These are phyloP conservation scores for Candida maris DNA, from an alignment of 805 yeast genomes.

Conservation along the genomic window DNA sequence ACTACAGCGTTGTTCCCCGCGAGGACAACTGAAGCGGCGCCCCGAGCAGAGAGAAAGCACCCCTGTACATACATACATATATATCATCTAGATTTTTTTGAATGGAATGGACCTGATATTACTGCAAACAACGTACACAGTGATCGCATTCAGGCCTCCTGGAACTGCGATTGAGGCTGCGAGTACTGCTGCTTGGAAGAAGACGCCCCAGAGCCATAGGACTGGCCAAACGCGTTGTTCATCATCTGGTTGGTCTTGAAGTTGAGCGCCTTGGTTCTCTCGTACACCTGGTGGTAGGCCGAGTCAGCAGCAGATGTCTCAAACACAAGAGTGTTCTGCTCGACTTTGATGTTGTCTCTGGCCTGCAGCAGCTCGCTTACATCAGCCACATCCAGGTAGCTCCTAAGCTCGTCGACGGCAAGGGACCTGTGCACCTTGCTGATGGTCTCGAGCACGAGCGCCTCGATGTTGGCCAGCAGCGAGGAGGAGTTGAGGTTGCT, in stretches of 20 bases:
- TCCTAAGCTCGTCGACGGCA: constrained; percentile 18
- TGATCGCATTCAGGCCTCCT: not conserved
- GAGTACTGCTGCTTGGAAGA: not conserved
- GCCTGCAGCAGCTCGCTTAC: constrained; percentile 28
- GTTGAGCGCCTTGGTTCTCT: constrained; percentile 61
- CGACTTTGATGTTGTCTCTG: constrained; percentile 37
- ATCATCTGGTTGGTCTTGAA: constrained; percentile 57
- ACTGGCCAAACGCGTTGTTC: constrained; percentile 35
- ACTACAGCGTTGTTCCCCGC: constrained; percentile 33
- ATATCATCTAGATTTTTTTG: too few species aligned
- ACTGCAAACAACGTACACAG: too few species aligned
- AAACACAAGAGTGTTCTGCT: constrained; percentile 45
- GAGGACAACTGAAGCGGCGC: too few species aligned
- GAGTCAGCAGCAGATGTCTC: constrained; percentile 52
- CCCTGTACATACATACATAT: too few species aligned
- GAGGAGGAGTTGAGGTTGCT: constrained; percentile 35
- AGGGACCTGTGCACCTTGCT: constrained; percentile 25
- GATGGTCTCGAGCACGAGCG: constrained; percentile 22
- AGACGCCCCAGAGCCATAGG: not conserved
- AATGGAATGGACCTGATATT: too few species aligned
- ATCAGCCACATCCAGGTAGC: constrained; percentile 12
- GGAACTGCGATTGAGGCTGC: not conserved
- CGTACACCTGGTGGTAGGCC: constrained; percentile 65
- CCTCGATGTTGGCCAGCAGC: constrained; percentile 22
- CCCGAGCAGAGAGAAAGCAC: too few species aligned